Percentiles rank a stretch among this genome's conserved stretches.
Evolutionary conservation across 164 flowering plant genomes (phyloP).

Genomic region (Stephania japonica): DNA sequence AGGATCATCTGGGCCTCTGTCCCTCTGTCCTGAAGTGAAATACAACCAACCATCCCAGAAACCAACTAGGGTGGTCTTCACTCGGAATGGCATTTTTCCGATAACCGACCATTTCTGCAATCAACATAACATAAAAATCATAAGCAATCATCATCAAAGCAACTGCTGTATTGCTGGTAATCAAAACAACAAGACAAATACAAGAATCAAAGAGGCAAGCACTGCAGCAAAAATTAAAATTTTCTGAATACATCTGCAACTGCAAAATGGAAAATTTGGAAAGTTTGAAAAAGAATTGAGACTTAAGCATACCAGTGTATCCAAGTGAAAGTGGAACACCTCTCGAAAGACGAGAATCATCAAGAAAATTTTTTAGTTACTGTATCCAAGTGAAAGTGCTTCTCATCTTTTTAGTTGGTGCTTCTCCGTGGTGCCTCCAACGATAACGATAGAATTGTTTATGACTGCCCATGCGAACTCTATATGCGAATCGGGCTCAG

Average conservation of each 20-base stretch:
- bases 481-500: conserved; percentile 87
- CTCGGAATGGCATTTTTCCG: conserved; percentile 82
- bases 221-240: too few species aligned
- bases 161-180: not conserved
- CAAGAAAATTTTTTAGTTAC: conserved; percentile 63
- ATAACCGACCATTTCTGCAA: conserved; percentile 82
- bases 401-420: too few species aligned
- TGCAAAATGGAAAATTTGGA: not conserved
- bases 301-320: conserved; percentile 54
- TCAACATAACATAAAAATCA: not conserved
- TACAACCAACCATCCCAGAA: conserved; percentile 89
- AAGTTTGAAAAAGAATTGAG: not conserved
- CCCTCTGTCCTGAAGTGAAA: conserved; percentile 93
- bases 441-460: conserved; percentile 69
- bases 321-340: conserved; percentile 57
- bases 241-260: too few species aligned
- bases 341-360: conserved; percentile 85
- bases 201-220: too few species aligned
- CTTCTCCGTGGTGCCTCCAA: conserved; percentile 87
- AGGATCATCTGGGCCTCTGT: conserved; percentile 85
- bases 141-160: not conserved
- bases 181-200: too few species aligned
- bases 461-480: conserved; percentile 84
- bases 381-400: too few species aligned
- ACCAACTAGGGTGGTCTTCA: conserved; percentile 75